Percentiles rank a stretch among this genome's conserved stretches.
These are phyloP conservation scores for Lipomyces kockii DNA, from an alignment of 805 yeast species.

Conservation along the genomic window DNA sequence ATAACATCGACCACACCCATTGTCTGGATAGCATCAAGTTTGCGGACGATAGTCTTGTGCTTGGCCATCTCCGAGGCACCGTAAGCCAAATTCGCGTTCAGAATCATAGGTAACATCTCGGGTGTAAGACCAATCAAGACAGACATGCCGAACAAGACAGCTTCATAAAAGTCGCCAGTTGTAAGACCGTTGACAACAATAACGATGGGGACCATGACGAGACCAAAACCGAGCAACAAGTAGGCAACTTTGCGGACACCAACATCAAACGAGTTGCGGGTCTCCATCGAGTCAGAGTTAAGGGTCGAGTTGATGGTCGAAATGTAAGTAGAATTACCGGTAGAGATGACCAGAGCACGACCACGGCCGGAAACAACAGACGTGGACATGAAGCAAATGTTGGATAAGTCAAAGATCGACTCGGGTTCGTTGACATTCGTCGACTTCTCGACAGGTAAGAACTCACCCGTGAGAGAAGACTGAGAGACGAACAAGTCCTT, in stretches of 20 bases:
- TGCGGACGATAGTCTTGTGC: constrained; percentile 37
- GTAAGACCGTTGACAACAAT: constrained; percentile 37
- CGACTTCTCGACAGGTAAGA: constrained; percentile 34
- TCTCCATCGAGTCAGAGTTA: constrained; percentile 37
- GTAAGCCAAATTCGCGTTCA: constrained; percentile 36
- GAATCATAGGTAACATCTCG: constrained; percentile 37
- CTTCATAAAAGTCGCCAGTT: constrained; percentile 35
- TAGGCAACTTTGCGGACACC: constrained; percentile 37
- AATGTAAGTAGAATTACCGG: constrained; percentile 35
- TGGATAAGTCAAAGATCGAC: constrained; percentile 29
- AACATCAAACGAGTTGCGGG: constrained; percentile 36
- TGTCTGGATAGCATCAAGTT: constrained; percentile 48
- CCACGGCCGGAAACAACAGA: constrained; percentile 37
- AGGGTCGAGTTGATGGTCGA: constrained; percentile 38
- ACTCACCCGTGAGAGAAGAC: constrained; percentile 90
- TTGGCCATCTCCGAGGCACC: constrained; percentile 38
- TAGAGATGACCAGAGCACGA: constrained; percentile 33
- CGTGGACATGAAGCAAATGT: constrained; percentile 36
- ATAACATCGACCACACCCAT: constrained; percentile 62
- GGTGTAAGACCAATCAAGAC: constrained; percentile 36
- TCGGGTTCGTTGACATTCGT: constrained; percentile 30
- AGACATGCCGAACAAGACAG: constrained; percentile 37
- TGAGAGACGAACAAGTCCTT: constrained; percentile 83
- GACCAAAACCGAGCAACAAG: constrained; percentile 35
- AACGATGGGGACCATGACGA: constrained; percentile 36